A percentile compares a stretch with the other conserved stretches of the same genome.
phyloP scores from a whole-genome alignment of 2,329 filamentous ascomycete species.

The Colletotrichum eremochloae region DNA sequence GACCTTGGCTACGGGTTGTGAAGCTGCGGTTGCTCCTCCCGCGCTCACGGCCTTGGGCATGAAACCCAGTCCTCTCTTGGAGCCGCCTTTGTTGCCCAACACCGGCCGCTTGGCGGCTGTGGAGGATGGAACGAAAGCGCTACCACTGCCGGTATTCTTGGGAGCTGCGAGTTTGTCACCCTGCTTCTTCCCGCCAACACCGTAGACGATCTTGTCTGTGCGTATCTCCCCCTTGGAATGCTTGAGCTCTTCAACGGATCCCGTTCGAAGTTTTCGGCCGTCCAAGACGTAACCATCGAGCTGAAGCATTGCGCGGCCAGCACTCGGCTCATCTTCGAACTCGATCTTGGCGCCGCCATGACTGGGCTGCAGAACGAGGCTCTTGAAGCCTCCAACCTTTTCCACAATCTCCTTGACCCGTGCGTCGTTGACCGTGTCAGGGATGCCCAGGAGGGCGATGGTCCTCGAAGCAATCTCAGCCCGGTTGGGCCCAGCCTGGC shows the following conservation, averaged over 20 bases:
- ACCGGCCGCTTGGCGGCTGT: slow-evolving; percentile 58
- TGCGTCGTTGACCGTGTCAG: slow-evolving; percentile 92
- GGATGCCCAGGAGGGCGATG: slow-evolving; percentile 85
- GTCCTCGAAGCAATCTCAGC: slow-evolving; percentile 74
- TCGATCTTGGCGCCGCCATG: slow-evolving; percentile 91
- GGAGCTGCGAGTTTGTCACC: slow-evolving; percentile 43
- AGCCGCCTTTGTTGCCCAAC: slow-evolving; percentile 52
- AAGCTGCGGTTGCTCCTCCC: slow-evolving; percentile 12
- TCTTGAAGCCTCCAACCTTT: slow-evolving; percentile 77
- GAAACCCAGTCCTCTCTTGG: slow-evolving; percentile 62
- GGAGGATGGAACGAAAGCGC: slow-evolving; percentile 60
- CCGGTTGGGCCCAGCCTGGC: slow-evolving; percentile 50
- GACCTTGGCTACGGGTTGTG: slow-evolving; percentile 42
- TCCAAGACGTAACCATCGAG: slow-evolving; percentile 69
- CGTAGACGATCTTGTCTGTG: slow-evolving; percentile 56
- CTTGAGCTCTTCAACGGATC: slow-evolving; percentile 67
- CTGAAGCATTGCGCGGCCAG: slow-evolving; percentile 77
- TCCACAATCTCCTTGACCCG: slow-evolving; percentile 82
- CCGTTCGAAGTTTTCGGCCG: slow-evolving; percentile 67
- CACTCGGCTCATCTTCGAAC: slow-evolving; percentile 76
- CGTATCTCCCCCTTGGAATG: slow-evolving; percentile 61
- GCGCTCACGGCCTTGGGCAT: slow-evolving; percentile 46
- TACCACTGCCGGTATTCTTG: slow-evolving; percentile 45
- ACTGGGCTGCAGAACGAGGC: slow-evolving; percentile 83
- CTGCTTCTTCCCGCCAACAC: slow-evolving; percentile 49